Evolutionary conservation across 257 asterid genomes (phyloP), one percentile per base, ranked within the genome.

Genomic region (Solanum lycopersicoides): DNA sequence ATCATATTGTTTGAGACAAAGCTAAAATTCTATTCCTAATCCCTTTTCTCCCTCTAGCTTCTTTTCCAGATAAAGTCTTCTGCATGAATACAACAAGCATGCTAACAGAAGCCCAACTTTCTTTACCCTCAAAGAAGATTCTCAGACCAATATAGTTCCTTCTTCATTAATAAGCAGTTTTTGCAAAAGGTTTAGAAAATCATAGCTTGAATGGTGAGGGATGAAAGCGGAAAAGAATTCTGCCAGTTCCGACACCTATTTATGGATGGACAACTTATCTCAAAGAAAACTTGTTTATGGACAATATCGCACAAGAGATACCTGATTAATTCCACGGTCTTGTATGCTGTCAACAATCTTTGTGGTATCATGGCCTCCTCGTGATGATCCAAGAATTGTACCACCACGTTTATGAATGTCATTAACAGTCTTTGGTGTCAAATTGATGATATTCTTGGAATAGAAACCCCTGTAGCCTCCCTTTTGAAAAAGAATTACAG

Each of bases 331-430:
- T 90, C 97, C 98, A 86, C 99, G 98, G 90, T 97, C 98, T 90
- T 97, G 98, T 88, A 97, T 95, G 90, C 97, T 95, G 93, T 97
- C 98, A 83, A 95, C 98, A 75, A 97, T 97, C 91, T 97, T 97
- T 75, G 41, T 89, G 90, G 97, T 97, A 90, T 97, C 99, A 89
- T 95, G 98, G 90, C 99, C 99, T 89, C 99, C 99, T 90, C 99
- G 95, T 89, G 99, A 97, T 83, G 99, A 87, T 87, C 98, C 98
- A 91, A 97, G 89, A 88, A 95, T 93, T 73, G 99, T 97, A 30
- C 99, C 99, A 86, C 99, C 99, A 84, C 98, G 98, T 88, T 97
- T 97, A 86, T 97, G 99, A 87, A 97, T 95, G 90, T 95, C 98
- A 92, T 97, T 95, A 30, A 92, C 95, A 79, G 69, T 20, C 93